Conservation (phyloP, 108 stramenopile genomes). For the Cyclotella atomus region DNA sequence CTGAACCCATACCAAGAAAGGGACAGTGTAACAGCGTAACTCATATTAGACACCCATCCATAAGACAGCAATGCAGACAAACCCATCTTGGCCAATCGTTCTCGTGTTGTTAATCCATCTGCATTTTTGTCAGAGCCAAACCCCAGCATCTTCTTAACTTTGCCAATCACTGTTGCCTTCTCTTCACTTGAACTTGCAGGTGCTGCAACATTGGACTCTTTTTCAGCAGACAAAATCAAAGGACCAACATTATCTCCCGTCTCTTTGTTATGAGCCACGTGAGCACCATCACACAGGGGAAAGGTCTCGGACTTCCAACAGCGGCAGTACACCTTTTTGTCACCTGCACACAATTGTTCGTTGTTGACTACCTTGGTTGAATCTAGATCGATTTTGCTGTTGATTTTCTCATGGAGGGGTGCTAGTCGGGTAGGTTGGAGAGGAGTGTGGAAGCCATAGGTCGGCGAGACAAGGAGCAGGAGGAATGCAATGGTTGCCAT, state of each 20-base stretch:
- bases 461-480: neutral
- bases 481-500: neutral
- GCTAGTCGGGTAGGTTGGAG: neutral
- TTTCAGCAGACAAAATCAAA: conserved; percentile 61
- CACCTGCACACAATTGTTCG: conserved; percentile 37
- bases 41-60: conserved; percentile 89
- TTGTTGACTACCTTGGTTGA: conserved; percentile 53
- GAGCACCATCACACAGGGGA: conserved; percentile 79
- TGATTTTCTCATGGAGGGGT: conserved; percentile 35
- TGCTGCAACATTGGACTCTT: neutral
- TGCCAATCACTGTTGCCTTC: neutral
- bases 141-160: conserved; percentile 19
- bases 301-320: conserved; percentile 87
- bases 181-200: neutral
- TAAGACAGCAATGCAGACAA: conserved; percentile 83
- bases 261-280: conserved; percentile 74
- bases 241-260: conserved; percentile 91
- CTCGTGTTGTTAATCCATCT: conserved; percentile 34
- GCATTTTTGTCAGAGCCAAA: neutral
- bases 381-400: conserved; percentile 57
- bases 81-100: conserved; percentile 81
- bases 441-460: neutral
- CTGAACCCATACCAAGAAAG: conserved; percentile 72
- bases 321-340: conserved; percentile 74
- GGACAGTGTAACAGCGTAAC: conserved; percentile 72